Evolutionary conservation across 352 stramenopile genomes (phyloP).

Genomic region (Phytophthora litchii): DNA sequence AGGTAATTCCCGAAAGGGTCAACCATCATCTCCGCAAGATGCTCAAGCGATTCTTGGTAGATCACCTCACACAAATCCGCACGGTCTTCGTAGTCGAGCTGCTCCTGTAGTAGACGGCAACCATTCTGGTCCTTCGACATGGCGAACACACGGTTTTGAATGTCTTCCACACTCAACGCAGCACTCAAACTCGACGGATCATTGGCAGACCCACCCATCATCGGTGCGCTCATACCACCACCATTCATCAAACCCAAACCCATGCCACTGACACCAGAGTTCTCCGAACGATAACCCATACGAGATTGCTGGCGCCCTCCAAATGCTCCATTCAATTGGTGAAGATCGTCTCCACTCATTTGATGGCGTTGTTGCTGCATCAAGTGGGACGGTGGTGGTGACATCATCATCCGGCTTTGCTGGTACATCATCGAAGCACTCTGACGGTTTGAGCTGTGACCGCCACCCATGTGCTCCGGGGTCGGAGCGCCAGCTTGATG

Average conservation of each 20-base stretch:
- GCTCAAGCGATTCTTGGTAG: slow-evolving; percentile 96
- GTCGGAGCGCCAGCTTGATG: slow-evolving; percentile 48
- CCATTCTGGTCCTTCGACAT: slow-evolving; percentile 98
- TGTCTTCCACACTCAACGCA: slow-evolving; percentile 70
- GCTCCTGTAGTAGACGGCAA: slow-evolving; percentile 96
- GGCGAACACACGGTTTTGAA: slow-evolving; percentile 78
- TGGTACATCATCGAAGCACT: slow-evolving; percentile 40
- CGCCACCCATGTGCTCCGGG: slow-evolving; percentile 27
- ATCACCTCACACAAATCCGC: slow-evolving; percentile 93
- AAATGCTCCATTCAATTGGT: slow-evolving; percentile 29
- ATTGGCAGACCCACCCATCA: slow-evolving; percentile 30
- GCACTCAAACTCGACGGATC: slow-evolving; percentile 41
- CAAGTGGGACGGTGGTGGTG: slow-evolving; percentile 34
- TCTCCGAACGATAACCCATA: slow-evolving; percentile 40
- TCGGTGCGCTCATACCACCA: slow-evolving; percentile 32
- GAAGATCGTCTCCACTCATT: slow-evolving; percentile 35
- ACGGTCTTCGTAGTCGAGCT: slow-evolving; percentile 94
- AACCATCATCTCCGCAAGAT: slow-evolving; percentile 98
- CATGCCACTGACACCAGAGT: slow-evolving; percentile 15
- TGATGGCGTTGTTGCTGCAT: slow-evolving; percentile 46
- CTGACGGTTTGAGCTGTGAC: slow-evolving; percentile 28
- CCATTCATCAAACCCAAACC: slow-evolving; percentile 34
- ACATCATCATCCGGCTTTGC: slow-evolving; percentile 42
- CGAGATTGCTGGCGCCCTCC: slow-evolving; percentile 33
- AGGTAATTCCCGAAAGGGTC: slow-evolving; percentile 99